Conservation (phyloP, 192 early-diverging fungal genomes). For the Neocallimastix lanati region DNA sequence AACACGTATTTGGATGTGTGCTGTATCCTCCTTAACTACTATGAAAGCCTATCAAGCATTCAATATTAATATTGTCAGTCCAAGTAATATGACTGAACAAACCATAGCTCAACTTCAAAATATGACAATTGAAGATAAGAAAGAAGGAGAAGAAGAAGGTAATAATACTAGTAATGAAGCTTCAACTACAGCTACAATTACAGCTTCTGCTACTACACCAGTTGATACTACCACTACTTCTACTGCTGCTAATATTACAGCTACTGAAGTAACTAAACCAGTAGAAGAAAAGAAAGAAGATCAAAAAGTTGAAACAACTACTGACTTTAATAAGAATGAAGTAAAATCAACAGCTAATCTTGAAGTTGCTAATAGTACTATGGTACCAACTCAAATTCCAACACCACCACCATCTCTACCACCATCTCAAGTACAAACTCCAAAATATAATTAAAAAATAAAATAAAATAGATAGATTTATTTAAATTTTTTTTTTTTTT, state of each 20-base stretch:
- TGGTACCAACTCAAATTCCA: neutral
- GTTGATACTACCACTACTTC: no score
- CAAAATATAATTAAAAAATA: neutral
- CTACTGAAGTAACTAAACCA: neutral
- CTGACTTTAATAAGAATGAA: no score
- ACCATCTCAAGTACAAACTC: neutral
- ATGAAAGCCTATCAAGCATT: neutral
- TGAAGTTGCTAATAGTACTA: neutral
- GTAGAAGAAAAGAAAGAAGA: neutral
- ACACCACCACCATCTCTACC: neutral
- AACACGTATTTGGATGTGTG: constrained; percentile 70
- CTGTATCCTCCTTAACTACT: neutral
- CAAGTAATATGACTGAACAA: neutral
- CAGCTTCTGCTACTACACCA: neutral
- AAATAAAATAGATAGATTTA: no score
- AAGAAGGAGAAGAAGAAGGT: neutral
- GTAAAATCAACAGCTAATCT: no score
- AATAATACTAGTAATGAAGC: neutral
- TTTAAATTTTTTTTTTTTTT: no score
- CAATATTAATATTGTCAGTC: neutral
- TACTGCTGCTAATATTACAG: neutral
- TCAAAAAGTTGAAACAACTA: neutral
- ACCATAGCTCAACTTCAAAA: neutral
- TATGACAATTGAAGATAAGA: neutral
- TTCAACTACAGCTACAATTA: neutral